Base-by-base conservation (phyloP, 1,139 yeast genomes). In the Saccharomyces hybrid region DNA sequence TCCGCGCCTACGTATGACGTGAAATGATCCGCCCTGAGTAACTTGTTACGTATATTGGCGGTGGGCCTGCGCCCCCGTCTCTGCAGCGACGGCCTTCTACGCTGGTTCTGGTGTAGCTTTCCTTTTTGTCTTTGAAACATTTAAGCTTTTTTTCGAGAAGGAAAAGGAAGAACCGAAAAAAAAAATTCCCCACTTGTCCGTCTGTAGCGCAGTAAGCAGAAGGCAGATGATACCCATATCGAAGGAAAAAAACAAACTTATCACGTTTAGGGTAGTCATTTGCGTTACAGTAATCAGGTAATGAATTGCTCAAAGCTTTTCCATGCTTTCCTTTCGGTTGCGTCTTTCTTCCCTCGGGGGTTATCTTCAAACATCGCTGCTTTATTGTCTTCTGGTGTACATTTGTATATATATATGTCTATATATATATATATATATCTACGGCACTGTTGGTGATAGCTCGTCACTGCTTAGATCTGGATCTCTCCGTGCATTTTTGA, bases 281-380 rank as follows among this genome's bases (percentile, higher is more conserved):
- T 19, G 19, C 26, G 44, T 38, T 38, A 24, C 11, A 38, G 26
- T 9, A 38, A 38, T 38, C 44, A 38, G 24, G 44, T 38, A 38
- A 24, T 38, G 44, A 38, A 38, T 38, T 14, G 11, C 44, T 38
- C 44, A 24, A 38, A 11, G 44, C 6, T 38, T 24, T 38, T 38
- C 44, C 44, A 38, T 38, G 44, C 44, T 38, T 38, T 38, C 44
- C 44, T 38, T 38, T 38, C 44, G 44, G 44, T 38, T 38, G 44
- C 44, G 11, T 38, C 44, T 38, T 38, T 38, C 44, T 38, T 38
- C 24, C 44, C 11, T 19, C 19, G 24, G 24, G 44, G 24, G 6
- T 9, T 38, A 38, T 38, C 44, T 38, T 16, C n/a, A 38, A 16
- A 38, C 26, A 21, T 38, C 44, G 44, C 26, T 16, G 24, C n/a